These are phyloP conservation scores for Colletotrichum salicis DNA, from an alignment of 2,329 filamentous ascomycete genomes.

Conservation along the genomic window DNA sequence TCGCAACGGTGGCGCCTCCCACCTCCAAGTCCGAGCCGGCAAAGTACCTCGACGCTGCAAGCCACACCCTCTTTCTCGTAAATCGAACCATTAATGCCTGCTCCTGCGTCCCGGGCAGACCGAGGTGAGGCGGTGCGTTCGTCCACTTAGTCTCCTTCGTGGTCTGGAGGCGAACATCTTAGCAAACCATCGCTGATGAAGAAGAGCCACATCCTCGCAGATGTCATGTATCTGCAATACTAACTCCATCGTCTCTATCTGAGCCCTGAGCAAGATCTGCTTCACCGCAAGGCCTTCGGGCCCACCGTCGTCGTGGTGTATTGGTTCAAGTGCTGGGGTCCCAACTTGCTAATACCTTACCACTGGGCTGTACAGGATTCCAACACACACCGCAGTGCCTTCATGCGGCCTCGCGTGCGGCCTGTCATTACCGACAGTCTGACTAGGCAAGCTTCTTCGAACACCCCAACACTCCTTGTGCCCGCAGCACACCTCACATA, in stretches of 20 bases:
- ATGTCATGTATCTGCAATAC: neutral
- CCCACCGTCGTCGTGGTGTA: slow-evolving; percentile 6
- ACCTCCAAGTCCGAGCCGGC: slow-evolving; percentile 6
- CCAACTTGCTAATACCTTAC: neutral
- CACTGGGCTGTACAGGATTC: neutral
- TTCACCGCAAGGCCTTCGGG: slow-evolving; percentile 6
- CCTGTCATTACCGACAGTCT: slow-evolving; percentile 31
- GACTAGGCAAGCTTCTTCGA: slow-evolving; percentile 30
- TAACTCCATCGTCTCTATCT: neutral
- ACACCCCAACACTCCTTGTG: slow-evolving; percentile 13
- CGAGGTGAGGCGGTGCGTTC: slow-evolving; percentile 20
- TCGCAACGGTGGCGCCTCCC: slow-evolving; percentile 29
- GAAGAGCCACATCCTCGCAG: neutral
- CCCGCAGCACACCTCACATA: slow-evolving; percentile 10
- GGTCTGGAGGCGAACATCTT: slow-evolving; percentile 3
- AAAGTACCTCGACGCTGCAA: neutral
- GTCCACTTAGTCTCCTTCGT: neutral
- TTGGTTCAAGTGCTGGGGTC: slow-evolving; percentile 4
- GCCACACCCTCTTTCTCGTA: slow-evolving; percentile 22
- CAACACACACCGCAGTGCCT: slow-evolving; percentile 20
- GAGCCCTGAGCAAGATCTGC: neutral
- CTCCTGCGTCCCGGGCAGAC: slow-evolving; percentile 8
- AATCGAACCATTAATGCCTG: slow-evolving; percentile 27
- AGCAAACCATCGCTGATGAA: neutral
- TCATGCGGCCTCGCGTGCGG: slow-evolving; percentile 31